Base-by-base conservation (phyloP, 106 monocot species). In the Dioscorea dumetorum region DNA sequence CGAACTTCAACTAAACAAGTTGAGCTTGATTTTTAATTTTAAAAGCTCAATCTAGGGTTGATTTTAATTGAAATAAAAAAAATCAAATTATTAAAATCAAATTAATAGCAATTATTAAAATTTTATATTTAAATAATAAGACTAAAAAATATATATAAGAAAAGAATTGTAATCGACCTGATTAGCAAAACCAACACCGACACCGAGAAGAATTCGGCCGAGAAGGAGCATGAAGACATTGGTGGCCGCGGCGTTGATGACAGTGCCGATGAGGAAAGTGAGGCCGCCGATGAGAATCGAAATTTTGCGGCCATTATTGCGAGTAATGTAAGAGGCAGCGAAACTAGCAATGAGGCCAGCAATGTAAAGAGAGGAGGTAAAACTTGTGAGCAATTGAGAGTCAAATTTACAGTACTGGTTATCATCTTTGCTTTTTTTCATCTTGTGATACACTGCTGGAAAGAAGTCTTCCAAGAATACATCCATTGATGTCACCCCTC, bases 401-500 rank as follows among this genome's bases (percentile, higher is more conserved):
- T 78, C 67, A 41, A 67, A 72, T 35, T 61, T 58, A 61, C 67
- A 71, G 64, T 64, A 78, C 52, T 52, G 70, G 78, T 67, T 67
- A 50, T 58, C 24, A 48, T 18, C 48, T 10, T 2, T 32, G 12
- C 8, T 35, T 4, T 1, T 22, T 24, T 62, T 34, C 41, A 69
- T 22, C 6, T 31, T 24, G 1, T 48, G 22, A 57, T 70, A 76
- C 16, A 76, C 70, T 6, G 69, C 57, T 0, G 76, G 76, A 57
- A 76, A 76, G 53, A 76, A 69, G 22, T 54, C 41, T 33, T 53
- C 12, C 24, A 76, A 33, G 41, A 76, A 76, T 0, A 24, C 62
- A 22, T 76, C 69, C 76, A 76, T 76, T 2, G 76, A 69, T 8
- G 76, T 76, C 62, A 76, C 69, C 12, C 76, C 76, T 5, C 76